Evolutionary conservation across 768 basidiomycete species (phyloP).

Genomic region (Mycena filopes): DNA sequence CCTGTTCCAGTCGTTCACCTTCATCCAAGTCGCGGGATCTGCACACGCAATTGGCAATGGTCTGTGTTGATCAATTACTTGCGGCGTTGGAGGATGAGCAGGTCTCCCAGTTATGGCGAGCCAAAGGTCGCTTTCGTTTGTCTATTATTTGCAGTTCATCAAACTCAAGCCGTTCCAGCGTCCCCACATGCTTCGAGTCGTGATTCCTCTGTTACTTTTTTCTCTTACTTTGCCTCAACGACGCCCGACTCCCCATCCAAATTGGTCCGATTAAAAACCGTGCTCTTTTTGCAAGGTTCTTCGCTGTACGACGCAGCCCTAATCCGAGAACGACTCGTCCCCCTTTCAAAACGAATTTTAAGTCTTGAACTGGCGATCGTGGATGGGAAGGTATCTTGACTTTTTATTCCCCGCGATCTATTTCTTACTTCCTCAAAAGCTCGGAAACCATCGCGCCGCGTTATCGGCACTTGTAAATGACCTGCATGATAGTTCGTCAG

Average conservation of each 20-base stretch:
- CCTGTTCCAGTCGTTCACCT: not conserved
- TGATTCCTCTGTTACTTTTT: slow-evolving; percentile 55
- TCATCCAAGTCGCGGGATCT: slow-evolving; percentile 64
- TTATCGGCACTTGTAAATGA: slow-evolving; percentile 75
- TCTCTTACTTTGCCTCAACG: slow-evolving; percentile 84
- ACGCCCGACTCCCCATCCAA: slow-evolving; percentile 85
- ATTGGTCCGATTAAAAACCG: slow-evolving; percentile 74
- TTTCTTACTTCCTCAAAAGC: slow-evolving; percentile 33
- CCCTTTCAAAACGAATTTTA: slow-evolving; percentile 61
- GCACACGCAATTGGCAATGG: slow-evolving; percentile 72
- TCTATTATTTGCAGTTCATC: slow-evolving; percentile 4
- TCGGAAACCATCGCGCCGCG: slow-evolving; percentile 66
- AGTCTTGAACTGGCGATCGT: slow-evolving; percentile 82
- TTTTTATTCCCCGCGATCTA: not conserved
- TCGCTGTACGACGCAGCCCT: slow-evolving; percentile 67
- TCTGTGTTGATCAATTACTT: slow-evolving; percentile 66
- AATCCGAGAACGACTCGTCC: slow-evolving; percentile 56
- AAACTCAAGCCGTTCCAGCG: slow-evolving; percentile 45
- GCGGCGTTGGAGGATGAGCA: slow-evolving; percentile 59
- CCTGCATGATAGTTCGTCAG: slow-evolving; percentile 78
- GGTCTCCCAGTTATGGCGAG: slow-evolving; percentile 73
- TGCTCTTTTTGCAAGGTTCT: slow-evolving; percentile 86
- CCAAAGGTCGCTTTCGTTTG: slow-evolving; percentile 62
- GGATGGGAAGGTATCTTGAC: slow-evolving; percentile 73
- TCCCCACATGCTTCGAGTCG: slow-evolving; percentile 62